phyloP scores from a whole-genome alignment of 2,329 filamentous ascomycete genomes.

The Albophoma yamanashiensis region DNA sequence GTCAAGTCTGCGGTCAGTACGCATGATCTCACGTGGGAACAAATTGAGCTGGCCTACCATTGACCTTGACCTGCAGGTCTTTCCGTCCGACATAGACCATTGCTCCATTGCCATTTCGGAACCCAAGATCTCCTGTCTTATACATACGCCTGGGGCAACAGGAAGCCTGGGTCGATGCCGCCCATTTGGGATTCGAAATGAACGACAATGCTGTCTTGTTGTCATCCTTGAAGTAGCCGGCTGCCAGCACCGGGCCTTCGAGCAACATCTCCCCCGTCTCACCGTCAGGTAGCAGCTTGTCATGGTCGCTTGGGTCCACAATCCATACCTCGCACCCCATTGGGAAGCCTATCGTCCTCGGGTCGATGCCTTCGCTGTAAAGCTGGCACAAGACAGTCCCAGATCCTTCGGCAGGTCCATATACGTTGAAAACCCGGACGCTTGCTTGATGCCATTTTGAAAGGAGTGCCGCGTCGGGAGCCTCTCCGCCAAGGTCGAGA shows the following conservation, averaged over 20 bases:
- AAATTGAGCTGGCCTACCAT: slow-evolving; percentile 6
- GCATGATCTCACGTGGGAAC: background rate
- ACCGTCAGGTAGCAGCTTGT: slow-evolving; percentile 9
- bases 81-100: slow-evolving; percentile 38
- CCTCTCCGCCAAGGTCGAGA: background rate
- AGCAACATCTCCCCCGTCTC: slow-evolving; percentile 15
- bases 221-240: slow-evolving; percentile 12
- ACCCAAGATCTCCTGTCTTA: slow-evolving; percentile 35
- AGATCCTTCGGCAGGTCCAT: background rate
- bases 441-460: background rate
- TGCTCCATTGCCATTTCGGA: slow-evolving; percentile 25
- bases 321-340: slow-evolving; percentile 9
- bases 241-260: slow-evolving; percentile 13
- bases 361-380: background rate
- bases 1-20: background rate
- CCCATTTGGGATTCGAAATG: slow-evolving; percentile 33
- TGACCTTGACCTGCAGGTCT: slow-evolving; percentile 46
- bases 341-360: background rate
- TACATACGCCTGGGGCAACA: slow-evolving; percentile 16
- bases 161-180: background rate
- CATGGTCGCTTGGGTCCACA: slow-evolving; percentile 7
- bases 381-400: background rate
- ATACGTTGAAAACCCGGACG: background rate
- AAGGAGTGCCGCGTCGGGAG: background rate
- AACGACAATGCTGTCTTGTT: slow-evolving; percentile 9